A percentile compares a stretch with the other conserved stretches of the same genome.
Conservation (phyloP, 208 protist genomes). For the Wallacemonas sp. region DNA sequence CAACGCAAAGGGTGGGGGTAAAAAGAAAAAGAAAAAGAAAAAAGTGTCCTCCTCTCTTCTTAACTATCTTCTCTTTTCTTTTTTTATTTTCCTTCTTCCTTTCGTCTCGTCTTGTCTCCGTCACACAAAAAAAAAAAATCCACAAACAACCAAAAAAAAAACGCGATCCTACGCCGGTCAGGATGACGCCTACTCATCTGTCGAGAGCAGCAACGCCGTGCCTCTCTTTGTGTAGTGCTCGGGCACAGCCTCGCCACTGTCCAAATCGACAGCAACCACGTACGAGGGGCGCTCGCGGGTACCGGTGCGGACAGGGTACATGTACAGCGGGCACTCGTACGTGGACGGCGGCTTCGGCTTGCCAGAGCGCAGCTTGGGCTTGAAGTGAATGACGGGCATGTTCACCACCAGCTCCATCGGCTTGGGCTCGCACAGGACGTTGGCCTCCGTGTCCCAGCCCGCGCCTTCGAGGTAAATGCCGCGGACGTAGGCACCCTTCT, state of each 20-base stretch:
- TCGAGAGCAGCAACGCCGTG: slow-evolving; percentile 96
- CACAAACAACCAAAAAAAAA: background rate
- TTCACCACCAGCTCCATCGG: slow-evolving; percentile 96
- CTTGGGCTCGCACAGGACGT: slow-evolving; percentile 94
- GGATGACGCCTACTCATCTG: slow-evolving; percentile 66
- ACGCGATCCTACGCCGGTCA: background rate
- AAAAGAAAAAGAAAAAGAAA: slow-evolving; percentile 27
- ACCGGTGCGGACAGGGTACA: slow-evolving; percentile 97
- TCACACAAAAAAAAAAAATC: slow-evolving; percentile 19
- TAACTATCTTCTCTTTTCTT: too few species aligned
- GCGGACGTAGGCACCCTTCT: slow-evolving; percentile 96
- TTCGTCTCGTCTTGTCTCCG: too few species aligned
- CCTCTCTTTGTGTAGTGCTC: slow-evolving; percentile 98
- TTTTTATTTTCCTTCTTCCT: too few species aligned
- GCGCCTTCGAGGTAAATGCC: slow-evolving; percentile 98
- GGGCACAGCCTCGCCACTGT: slow-evolving; percentile 88
- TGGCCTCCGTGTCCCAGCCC: slow-evolving; percentile 92
- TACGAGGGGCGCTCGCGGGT: slow-evolving; percentile 96
- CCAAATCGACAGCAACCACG: slow-evolving; percentile 95
- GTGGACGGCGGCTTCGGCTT: slow-evolving; percentile 81
- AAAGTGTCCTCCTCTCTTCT: too few species aligned
- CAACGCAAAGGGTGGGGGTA: background rate
- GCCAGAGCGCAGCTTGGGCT: slow-evolving; percentile 91
- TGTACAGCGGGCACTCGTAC: slow-evolving; percentile 97
- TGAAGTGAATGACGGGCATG: slow-evolving; percentile 99